Evolutionary conservation across 768 basidiomycete genomes (phyloP).

Genomic region (Naganishia randhawae): DNA sequence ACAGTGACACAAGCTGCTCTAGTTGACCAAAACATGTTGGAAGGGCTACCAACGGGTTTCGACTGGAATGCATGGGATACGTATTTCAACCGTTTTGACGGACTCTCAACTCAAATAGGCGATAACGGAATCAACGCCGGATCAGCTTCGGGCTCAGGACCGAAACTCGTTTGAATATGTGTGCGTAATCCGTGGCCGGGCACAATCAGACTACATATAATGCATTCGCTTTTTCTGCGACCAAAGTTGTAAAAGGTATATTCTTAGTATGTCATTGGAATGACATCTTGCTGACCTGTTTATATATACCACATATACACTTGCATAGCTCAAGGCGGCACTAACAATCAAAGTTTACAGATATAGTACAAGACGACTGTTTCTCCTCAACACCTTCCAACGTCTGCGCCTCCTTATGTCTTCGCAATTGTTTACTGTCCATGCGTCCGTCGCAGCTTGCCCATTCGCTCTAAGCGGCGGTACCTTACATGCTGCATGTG

Average conservation of each 20-base stretch:
- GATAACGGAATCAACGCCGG: not conserved
- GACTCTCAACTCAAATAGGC: conserved; percentile 14
- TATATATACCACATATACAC: no score
- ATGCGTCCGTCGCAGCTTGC: not conserved
- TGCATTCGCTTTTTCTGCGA: not conserved
- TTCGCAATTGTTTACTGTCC: no score
- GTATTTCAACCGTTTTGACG: conserved; percentile 31
- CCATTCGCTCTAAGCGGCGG: not conserved
- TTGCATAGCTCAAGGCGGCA: no score
- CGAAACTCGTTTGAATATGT: not conserved
- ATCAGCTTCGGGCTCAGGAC: not conserved
- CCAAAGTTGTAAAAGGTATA: not conserved
- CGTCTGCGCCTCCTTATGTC: no score
- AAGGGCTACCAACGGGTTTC: conserved; percentile 40
- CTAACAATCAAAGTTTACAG: no score
- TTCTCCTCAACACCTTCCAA: no score
- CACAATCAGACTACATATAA: not conserved
- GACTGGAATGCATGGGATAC: conserved; percentile 41
- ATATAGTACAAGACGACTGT: no score
- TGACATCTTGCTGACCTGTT: no score
- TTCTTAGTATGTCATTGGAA: no score
- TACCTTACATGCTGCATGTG: not conserved
- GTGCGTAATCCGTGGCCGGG: not conserved
- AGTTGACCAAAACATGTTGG: conserved; percentile 36
- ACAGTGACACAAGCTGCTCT: conserved; percentile 17